Base-by-base conservation (phyloP, 176 grass and related monocot species). In the Neostapfia colusana region DNA sequence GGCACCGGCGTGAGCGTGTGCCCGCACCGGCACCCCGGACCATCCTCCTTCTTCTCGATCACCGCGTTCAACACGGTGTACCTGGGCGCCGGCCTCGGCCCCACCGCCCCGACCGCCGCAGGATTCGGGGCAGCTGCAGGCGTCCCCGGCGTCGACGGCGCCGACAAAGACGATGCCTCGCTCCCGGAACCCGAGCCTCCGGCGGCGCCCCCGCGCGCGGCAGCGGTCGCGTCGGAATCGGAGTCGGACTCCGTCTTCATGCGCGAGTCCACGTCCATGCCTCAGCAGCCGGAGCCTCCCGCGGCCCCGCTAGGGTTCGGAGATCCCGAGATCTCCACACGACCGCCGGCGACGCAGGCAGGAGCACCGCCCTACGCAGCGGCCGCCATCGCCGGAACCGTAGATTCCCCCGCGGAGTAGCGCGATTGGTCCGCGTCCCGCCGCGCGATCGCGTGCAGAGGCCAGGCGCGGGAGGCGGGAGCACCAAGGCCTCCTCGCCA, bases 21-120 rank as follows among this genome's bases (percentile, higher is more conserved):
- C 24, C 96, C 96, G 37, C 96, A 99, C 17, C 96, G 83, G 84
- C 89, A 95, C 24, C 91, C 91, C 0, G 96, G 85, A 27, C 92
- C 92, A 62, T 95, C 96, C 78, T 99, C 96, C 82, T 95, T 89
- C 87, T 91, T 92, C 45, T 99, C 96, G 80, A 92, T 90, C 68
- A 92, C 63, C 38, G 89, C 96, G 88, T 83, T 90, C 78, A 95
- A 89, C 25, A 73, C 85, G 8, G 89, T 88, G 75, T 95, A 99
- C 64, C 68, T 83, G 1, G 92, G 96, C 4, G 95, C 95, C 0
- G 87, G 91, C 54, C 87, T 90, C 45, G 91, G 94, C 6, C 91
- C 91, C 1, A 71, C 44, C 15, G 74, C 82, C 20, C 63, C 68
- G 3, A 20, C 79, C 21, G 78, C 86, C 42, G 76, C 39, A 21